Percentiles rank a stretch among this genome's conserved stretches.
These are phyloP conservation scores for Yamadazyma trypodendri DNA, from an alignment of 1,139 yeast species.

Conservation along the genomic window DNA sequence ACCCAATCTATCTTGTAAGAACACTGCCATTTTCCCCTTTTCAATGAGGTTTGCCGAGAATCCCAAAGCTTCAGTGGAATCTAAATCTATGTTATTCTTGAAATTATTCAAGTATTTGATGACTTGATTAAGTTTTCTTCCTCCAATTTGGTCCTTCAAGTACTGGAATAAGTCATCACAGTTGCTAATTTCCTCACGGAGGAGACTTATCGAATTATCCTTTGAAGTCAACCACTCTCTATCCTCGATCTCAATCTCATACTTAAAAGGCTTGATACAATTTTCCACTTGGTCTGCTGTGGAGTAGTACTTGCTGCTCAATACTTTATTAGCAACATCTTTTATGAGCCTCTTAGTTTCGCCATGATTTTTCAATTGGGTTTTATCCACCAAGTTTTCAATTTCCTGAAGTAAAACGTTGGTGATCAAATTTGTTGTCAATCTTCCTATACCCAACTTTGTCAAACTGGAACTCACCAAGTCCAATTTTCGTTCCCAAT, in stretches of 20 bases:
- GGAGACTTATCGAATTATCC: constrained; percentile 68
- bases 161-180: constrained; percentile 64
- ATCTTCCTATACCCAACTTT: constrained; percentile 88
- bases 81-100: constrained; percentile 38
- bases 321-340: constrained; percentile 81
- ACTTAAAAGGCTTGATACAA: constrained; percentile 95
- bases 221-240: constrained; percentile 87
- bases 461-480: constrained; percentile 80
- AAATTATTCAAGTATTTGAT: constrained; percentile 66
- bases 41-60: constrained; percentile 70
- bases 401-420: constrained; percentile 78
- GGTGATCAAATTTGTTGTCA: constrained; percentile 80
- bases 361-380: constrained; percentile 81
- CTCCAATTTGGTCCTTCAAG: constrained; percentile 76
- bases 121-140: constrained; percentile 79
- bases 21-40: constrained; percentile 83
- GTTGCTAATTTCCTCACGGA: constrained; percentile 84
- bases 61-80: constrained; percentile 67
- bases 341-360: constrained; percentile 76
- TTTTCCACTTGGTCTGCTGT: constrained; percentile 99
- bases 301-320: constrained; percentile 76
- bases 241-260: constrained; percentile 94
- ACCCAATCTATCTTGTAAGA: constrained; percentile 72
- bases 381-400: constrained; percentile 65
- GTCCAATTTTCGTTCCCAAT: constrained; percentile 89